Evolutionary conservation across 345 rosid genomes (phyloP).

Genomic region (Turritis glabra): DNA sequence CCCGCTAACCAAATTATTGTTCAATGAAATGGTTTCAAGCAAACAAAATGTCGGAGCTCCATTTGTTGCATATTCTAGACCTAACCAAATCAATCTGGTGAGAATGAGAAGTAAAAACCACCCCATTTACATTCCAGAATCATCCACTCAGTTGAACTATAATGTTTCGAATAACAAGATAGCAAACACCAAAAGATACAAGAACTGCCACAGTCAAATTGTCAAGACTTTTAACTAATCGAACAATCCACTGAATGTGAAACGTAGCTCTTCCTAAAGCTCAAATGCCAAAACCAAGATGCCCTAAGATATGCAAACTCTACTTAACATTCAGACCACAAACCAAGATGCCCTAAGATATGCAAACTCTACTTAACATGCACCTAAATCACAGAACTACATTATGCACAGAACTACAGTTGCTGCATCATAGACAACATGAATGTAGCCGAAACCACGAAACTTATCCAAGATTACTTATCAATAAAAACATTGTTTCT

Average conservation of each 20-base stretch:
- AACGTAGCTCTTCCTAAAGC: not conserved
- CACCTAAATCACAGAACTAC: conserved; percentile 22
- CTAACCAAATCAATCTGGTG: not conserved
- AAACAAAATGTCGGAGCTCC: not conserved
- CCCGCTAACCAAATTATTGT: not conserved
- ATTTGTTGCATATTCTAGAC: not conserved
- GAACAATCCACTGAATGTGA: not conserved
- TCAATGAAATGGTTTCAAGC: not conserved
- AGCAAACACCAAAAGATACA: conserved; percentile 16
- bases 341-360: too few relatives aligned
- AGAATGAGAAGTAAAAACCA: not conserved
- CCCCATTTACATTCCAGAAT: not conserved
- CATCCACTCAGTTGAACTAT: not conserved
- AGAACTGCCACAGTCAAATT: too few relatives aligned
- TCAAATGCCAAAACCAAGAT: not conserved
- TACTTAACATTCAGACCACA: too few relatives aligned
- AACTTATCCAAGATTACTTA: too few relatives aligned
- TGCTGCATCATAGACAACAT: not conserved
- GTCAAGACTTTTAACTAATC: not conserved
- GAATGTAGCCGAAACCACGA: not conserved
- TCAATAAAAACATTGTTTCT: too few relatives aligned
- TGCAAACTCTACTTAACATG: too few relatives aligned
- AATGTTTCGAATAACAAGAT: not conserved
- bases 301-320: not conserved
- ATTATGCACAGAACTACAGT: too few relatives aligned